Conservation (phyloP, 495 filamentous ascomycete species). For the Tuber magnatum region DNA sequence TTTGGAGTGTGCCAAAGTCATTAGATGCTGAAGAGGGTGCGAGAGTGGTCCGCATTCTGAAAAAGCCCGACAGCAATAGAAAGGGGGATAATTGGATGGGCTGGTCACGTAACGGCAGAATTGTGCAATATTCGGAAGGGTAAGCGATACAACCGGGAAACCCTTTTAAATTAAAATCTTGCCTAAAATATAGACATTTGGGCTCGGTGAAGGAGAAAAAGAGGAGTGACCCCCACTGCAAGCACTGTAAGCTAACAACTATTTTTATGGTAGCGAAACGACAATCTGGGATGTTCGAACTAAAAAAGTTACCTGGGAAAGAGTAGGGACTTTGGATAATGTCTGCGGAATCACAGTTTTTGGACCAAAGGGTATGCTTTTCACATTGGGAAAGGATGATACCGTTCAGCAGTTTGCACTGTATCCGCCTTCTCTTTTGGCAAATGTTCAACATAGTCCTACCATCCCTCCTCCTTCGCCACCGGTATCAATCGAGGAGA, state of each 20-base stretch:
- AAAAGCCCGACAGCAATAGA: slow-evolving; percentile 64
- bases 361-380: slow-evolving; percentile 81
- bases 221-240: slow-evolving; percentile 11
- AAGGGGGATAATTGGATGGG: slow-evolving; percentile 88
- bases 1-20: slow-evolving; percentile 93
- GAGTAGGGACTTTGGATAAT: slow-evolving; percentile 74
- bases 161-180: not conserved
- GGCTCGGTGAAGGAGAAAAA: not conserved
- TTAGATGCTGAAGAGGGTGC: slow-evolving; percentile 65
- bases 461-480: slow-evolving; percentile 66
- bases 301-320: slow-evolving; percentile 83
- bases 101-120: slow-evolving; percentile 96
- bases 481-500: slow-evolving; percentile 67
- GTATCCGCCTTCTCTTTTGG: slow-evolving; percentile 70
- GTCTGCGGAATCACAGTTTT: slow-evolving; percentile 78
- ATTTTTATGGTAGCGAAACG: slow-evolving; percentile 63
- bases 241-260: slow-evolving; percentile 38
- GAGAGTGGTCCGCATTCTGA: slow-evolving; percentile 80
- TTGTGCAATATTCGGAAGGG: slow-evolving; percentile 89
- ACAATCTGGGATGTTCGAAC: slow-evolving; percentile 94
- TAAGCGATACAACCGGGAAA: slow-evolving; percentile 48
- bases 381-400: slow-evolving; percentile 80
- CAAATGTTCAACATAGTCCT: slow-evolving; percentile 75
- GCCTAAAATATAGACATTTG: not conserved
- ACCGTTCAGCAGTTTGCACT: slow-evolving; percentile 92